Evolutionary conservation across 805 yeast genomes (phyloP).

Genomic region (Dipodascus geniculatus): DNA sequence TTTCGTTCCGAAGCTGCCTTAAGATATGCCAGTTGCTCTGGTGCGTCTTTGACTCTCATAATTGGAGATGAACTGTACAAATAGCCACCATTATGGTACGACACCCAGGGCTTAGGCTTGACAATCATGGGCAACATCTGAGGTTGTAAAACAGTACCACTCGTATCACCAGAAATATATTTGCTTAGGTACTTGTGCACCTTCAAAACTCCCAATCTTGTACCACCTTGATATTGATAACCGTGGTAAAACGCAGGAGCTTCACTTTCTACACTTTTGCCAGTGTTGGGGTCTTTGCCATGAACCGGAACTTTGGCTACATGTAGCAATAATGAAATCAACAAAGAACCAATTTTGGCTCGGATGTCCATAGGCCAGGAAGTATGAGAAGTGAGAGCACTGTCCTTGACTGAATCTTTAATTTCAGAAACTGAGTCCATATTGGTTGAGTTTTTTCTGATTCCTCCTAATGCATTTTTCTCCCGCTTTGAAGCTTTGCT

Average conservation of each 20-base stretch:
- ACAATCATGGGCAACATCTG: slow-evolving; percentile 88
- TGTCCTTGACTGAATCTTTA: slow-evolving; percentile 19
- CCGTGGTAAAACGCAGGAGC: slow-evolving; percentile 90
- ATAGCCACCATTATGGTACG: slow-evolving; percentile 79
- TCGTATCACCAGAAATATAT: slow-evolving; percentile 54
- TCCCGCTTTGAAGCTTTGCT: slow-evolving; percentile 10
- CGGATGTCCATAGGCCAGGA: slow-evolving; percentile 45
- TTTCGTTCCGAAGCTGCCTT: slow-evolving; percentile 70
- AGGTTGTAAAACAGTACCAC: slow-evolving; percentile 60
- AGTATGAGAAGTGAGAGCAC: slow-evolving; percentile 21
- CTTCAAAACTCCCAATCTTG: slow-evolving; percentile 68
- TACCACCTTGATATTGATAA: slow-evolving; percentile 70
- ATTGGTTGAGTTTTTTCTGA: slow-evolving; percentile 28
- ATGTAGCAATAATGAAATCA: slow-evolving; percentile 62
- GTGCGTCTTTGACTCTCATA: slow-evolving; percentile 70
- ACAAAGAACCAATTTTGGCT: slow-evolving; percentile 72
- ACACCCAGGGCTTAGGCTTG: slow-evolving; percentile 80
- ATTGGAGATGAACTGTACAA: slow-evolving; percentile 48
- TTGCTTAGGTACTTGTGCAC: slow-evolving; percentile 59
- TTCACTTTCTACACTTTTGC: slow-evolving; percentile 48
- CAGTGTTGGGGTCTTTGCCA: slow-evolving; percentile 74
- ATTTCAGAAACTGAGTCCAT: slow-evolving; percentile 31
- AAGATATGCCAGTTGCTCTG: slow-evolving; percentile 82
- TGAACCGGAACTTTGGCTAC: slow-evolving; percentile 73
- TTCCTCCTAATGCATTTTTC: slow-evolving; percentile 38